Conservation (phyloP, 164 flowering plant genomes). For the grape (Vitis vinifera) region ASM3070453v1 NC_081815.1:1971001-1971500, state of each 20-base stretch:
- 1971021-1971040: too few relatives aligned
- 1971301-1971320: not conserved
- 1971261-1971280: constrained; percentile 32
- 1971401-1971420: too few relatives aligned
- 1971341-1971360: too few relatives aligned
- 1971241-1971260: constrained; percentile 14
- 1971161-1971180: constrained; percentile 18
- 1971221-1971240: constrained; percentile 31
- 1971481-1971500: accelerated
- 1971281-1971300: constrained; percentile 26
- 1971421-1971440: too few relatives aligned
- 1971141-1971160: constrained; percentile 54
- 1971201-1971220: constrained; percentile 35
- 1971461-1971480: too few relatives aligned
- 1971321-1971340: not conserved
- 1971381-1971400: too few relatives aligned
- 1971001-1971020: too few relatives aligned
- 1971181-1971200: not conserved
- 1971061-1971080: too few relatives aligned
- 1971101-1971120: constrained; percentile 39
- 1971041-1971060: too few relatives aligned
- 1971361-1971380: too few relatives aligned
- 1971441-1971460: too few relatives aligned
- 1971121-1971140: constrained; percentile 55
- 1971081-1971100: constrained; percentile 12